Evolutionary conservation across 1,284 basidiomycete genomes (phyloP).

Genomic region (Schizophyllum amplum): DNA sequence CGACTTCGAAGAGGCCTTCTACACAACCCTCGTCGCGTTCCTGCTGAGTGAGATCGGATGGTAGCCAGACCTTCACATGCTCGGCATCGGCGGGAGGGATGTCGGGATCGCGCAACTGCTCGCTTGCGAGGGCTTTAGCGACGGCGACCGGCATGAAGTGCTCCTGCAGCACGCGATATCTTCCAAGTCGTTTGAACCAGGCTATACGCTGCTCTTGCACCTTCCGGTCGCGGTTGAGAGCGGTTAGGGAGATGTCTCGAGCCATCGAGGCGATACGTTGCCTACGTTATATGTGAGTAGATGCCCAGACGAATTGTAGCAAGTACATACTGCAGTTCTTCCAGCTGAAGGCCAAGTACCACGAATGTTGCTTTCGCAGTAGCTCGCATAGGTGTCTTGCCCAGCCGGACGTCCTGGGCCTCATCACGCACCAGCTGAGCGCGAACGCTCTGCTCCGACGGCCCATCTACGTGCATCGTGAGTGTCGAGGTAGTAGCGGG

Average conservation of each 20-base stretch:
- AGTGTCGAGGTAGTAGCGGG: no score
- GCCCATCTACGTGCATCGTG: not conserved
- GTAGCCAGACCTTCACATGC: slow-evolving; percentile 2
- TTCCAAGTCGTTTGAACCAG: slow-evolving; percentile 1
- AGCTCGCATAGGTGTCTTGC: not conserved
- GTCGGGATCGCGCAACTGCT: not conserved
- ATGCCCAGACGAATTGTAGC: not conserved
- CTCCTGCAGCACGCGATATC: slow-evolving; percentile 6
- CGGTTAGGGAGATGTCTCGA: not conserved
- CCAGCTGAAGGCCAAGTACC: not conserved
- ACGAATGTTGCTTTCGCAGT: not conserved
- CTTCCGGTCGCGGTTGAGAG: not conserved
- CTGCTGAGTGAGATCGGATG: not conserved
- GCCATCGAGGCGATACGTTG: slow-evolving; percentile 3
- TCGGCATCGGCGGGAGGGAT: not conserved
- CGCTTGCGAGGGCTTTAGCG: not conserved
- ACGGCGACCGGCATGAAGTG: slow-evolving; percentile 5
- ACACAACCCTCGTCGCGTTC: not conserved
- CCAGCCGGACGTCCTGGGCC: not conserved
- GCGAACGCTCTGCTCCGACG: not conserved
- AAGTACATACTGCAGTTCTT: not conserved
- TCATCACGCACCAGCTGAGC: not conserved
- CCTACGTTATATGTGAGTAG: not conserved
- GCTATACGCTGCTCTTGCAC: slow-evolving; percentile 4
- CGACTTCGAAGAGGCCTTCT: slow-evolving; percentile 2